These are phyloP conservation scores for Lasiosphaeria ovina DNA, from an alignment of 495 filamentous ascomycete genomes.

Conservation along the genomic window DNA sequence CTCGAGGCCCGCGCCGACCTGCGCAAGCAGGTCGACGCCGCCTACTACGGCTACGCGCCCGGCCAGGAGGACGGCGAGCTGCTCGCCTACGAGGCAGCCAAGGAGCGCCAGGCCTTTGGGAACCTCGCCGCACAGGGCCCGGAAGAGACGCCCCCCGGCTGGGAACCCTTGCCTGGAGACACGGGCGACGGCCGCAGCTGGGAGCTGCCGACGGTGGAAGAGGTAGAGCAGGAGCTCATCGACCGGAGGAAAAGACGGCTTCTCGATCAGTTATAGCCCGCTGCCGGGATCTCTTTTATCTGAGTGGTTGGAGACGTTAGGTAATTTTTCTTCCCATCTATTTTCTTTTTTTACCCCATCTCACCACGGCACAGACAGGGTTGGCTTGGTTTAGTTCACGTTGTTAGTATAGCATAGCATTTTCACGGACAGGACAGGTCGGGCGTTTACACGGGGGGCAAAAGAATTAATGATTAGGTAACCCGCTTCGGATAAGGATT, in stretches of 20 bases:
- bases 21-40: conserved; percentile 82
- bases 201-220: conserved; percentile 80
- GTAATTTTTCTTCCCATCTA: not conserved
- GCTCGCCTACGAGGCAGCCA: conserved; percentile 75
- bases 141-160: conserved; percentile 54
- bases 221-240: conserved; percentile 89
- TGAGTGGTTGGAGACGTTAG: not conserved
- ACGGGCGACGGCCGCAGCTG: conserved; percentile 77
- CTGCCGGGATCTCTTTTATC: not conserved
- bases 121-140: conserved; percentile 41
- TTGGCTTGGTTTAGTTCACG: not conserved
- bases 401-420: conserved; percentile 16
- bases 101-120: conserved; percentile 79
- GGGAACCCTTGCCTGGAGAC: conserved; percentile 87
- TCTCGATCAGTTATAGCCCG: conserved; percentile 55
- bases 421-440: conserved; percentile 22
- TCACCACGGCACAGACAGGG: not conserved
- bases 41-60: conserved; percentile 92
- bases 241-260: conserved; percentile 79
- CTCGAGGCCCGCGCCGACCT: conserved; percentile 64
- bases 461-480: not conserved
- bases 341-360: not conserved
- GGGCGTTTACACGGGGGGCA: conserved; percentile 17
- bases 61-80: conserved; percentile 90
- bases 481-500: not conserved